Conservation (phyloP, 225 moss, liverwort and hornwort genomes). For the Asterella californica region DNA sequence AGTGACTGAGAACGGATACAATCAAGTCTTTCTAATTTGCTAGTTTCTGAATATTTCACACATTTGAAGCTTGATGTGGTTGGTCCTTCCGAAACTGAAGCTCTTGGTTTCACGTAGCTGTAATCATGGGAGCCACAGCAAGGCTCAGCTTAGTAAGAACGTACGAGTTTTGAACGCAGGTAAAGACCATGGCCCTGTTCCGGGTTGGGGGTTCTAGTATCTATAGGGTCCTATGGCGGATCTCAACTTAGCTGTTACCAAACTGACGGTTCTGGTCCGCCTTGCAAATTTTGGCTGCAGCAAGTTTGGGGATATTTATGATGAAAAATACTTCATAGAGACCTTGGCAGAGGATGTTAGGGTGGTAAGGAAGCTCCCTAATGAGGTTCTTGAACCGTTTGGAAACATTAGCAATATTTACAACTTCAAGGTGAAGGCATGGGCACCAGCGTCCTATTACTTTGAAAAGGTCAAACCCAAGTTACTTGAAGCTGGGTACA, state of each 20-base stretch:
- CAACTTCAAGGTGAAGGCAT: slow-evolving; percentile 78
- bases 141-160: not conserved
- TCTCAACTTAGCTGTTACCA: too few relatives aligned
- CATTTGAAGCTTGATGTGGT: not conserved
- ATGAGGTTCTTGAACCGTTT: slow-evolving; percentile 44
- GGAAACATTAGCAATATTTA: slow-evolving; percentile 74
- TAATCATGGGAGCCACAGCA: not conserved
- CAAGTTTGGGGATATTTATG: slow-evolving; percentile 82
- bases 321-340: slow-evolving; percentile 74
- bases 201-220: not conserved
- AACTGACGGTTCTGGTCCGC: not conserved
- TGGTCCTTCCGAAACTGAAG: not conserved
- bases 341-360: slow-evolving; percentile 67
- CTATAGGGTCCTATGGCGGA: not conserved
- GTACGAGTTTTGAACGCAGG: not conserved
- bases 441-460: slow-evolving; percentile 72
- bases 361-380: slow-evolving; percentile 68
- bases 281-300: slow-evolving; percentile 35
- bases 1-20: not conserved
- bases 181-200: not conserved
- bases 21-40: not conserved
- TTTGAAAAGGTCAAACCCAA: slow-evolving; percentile 71
- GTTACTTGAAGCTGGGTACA: slow-evolving; percentile 66
- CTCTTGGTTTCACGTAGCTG: not conserved
- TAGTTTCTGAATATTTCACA: not conserved